Percentiles rank a stretch among this genome's conserved stretches.
phyloP scores from a whole-genome alignment of 2,329 filamentous ascomycete genomes.

The Botrytis paeoniae region DNA sequence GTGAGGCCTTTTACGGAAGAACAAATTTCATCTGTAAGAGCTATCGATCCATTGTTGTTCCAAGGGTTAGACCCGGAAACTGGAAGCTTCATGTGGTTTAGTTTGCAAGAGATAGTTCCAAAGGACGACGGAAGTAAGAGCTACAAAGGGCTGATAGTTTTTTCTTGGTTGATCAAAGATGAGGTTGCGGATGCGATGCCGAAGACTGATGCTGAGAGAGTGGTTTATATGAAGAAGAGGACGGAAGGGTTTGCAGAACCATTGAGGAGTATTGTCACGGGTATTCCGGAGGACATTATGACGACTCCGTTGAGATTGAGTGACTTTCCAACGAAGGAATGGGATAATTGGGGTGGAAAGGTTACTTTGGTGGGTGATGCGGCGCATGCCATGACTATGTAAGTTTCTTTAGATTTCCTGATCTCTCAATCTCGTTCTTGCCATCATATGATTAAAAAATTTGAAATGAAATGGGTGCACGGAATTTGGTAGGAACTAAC shows the following conservation, averaged over 20 bases:
- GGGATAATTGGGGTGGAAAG: constrained; percentile 35
- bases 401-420: not conserved
- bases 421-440: not conserved
- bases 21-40: constrained; percentile 42
- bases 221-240: constrained; percentile 42
- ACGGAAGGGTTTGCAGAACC: constrained; percentile 42
- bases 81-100: constrained; percentile 50
- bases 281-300: constrained; percentile 44
- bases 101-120: constrained; percentile 41
- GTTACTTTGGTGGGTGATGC: constrained; percentile 38
- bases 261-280: constrained; percentile 43
- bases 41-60: constrained; percentile 53
- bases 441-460: not conserved
- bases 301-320: constrained; percentile 30
- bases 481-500: not conserved
- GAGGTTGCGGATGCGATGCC: constrained; percentile 39
- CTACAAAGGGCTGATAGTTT: constrained; percentile 45
- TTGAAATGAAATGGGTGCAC: not conserved
- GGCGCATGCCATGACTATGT: constrained; percentile 39
- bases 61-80: constrained; percentile 52
- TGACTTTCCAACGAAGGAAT: constrained; percentile 39
- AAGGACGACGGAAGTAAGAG: constrained; percentile 40
- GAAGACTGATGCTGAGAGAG: constrained; percentile 35
- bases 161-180: constrained; percentile 46
- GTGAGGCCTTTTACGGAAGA: constrained; percentile 41